These are phyloP conservation scores for Dioscorea alata DNA, from an alignment of 106 monocot species.

Conservation along the genomic window DNA sequence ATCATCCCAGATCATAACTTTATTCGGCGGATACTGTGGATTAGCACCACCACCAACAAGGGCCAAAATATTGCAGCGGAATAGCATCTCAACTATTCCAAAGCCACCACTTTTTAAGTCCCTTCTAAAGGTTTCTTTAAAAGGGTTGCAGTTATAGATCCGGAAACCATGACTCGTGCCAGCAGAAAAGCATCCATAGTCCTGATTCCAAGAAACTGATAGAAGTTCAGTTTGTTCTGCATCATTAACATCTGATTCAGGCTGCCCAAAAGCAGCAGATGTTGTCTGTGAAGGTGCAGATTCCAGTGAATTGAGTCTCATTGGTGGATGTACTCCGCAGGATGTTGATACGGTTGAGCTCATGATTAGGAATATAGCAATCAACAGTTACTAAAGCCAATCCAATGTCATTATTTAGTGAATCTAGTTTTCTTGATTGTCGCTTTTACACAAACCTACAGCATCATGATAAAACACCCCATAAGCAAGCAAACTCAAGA, in stretches of 20 bases:
- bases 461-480: too few species aligned
- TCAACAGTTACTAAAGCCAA: not conserved
- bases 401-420: too few species aligned
- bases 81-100: slow-evolving; percentile 77
- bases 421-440: too few species aligned
- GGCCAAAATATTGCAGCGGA: slow-evolving; percentile 77
- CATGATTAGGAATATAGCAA: slow-evolving; percentile 16
- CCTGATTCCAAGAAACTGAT: slow-evolving; percentile 93
- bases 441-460: too few species aligned
- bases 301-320: slow-evolving; percentile 38
- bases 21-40: slow-evolving; percentile 73
- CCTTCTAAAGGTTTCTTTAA: slow-evolving; percentile 87
- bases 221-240: slow-evolving; percentile 48
- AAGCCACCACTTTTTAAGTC: slow-evolving; percentile 80
- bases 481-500: too few species aligned
- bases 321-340: slow-evolving; percentile 16
- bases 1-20: slow-evolving; percentile 90
- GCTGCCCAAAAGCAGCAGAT: slow-evolving; percentile 23
- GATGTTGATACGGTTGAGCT: slow-evolving; percentile 50
- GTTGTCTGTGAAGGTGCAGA: slow-evolving; percentile 24
- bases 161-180: slow-evolving; percentile 78
- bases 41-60: slow-evolving; percentile 86
- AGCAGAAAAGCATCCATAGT: slow-evolving; percentile 71
- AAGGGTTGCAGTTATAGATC: slow-evolving; percentile 79
- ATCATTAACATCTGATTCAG: slow-evolving; percentile 31